Conservation (phyloP, 305 asterid genomes). For the Fraxinus albicans region DNA sequence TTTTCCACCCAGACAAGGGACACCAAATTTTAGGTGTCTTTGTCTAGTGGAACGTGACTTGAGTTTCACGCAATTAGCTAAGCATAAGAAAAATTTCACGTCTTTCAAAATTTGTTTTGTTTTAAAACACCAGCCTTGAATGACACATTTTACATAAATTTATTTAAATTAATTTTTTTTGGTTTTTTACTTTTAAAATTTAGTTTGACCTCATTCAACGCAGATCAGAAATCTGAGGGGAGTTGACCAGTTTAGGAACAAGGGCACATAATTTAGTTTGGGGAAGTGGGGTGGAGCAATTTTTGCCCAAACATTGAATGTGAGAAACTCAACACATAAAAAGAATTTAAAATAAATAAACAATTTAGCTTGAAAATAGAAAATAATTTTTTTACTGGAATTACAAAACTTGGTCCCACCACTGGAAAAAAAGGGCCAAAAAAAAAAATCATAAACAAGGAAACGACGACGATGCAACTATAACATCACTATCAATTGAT, state of each 20-base stretch:
- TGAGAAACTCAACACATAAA: background rate
- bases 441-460: no score
- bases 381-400: background rate
- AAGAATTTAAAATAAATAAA: background rate
- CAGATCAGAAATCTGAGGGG: background rate
- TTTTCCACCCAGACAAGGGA: slow-evolving; percentile 9
- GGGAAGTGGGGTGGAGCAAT: background rate
- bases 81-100: slow-evolving; percentile 11
- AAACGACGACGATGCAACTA: background rate
- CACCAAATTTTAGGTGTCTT: slow-evolving; percentile 33
- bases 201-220: background rate
- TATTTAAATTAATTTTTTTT: background rate
- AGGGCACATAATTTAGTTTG: background rate
- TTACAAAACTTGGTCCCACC: background rate
- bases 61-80: slow-evolving; percentile 20
- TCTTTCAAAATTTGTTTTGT: background rate
- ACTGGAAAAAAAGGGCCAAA: no score
- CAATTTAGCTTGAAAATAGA: background rate
- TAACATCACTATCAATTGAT: background rate
- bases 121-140: slow-evolving; percentile 8
- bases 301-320: background rate
- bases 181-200: no score
- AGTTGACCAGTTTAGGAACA: background rate
- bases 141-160: background rate
- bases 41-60: slow-evolving; percentile 21